Conservation (phyloP, 176 grass and related monocot species). For the Oryza glumipatula region DNA sequence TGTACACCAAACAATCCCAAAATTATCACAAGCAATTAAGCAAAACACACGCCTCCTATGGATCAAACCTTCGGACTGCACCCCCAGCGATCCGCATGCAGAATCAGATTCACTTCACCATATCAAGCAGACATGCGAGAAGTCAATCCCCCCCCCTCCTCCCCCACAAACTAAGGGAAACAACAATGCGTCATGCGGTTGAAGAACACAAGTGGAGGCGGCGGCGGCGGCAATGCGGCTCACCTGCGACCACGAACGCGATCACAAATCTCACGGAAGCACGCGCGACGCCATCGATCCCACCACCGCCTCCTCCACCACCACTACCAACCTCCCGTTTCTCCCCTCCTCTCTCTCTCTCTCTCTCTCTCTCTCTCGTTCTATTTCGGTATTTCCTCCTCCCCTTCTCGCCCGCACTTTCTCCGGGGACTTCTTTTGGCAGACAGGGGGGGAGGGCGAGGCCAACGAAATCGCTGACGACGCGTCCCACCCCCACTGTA, state of each 20-base stretch:
- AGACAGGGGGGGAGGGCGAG: not conserved
- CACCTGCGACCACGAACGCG: conserved; percentile 34
- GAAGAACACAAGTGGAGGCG: not conserved
- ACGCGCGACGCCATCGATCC: conserved; percentile 29
- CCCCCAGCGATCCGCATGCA: conserved; percentile 2
- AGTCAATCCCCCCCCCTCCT: not conserved
- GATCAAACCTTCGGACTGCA: not conserved
- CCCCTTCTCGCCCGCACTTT: conserved; percentile 49
- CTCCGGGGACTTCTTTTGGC: conserved; percentile 37
- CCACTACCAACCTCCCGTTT: not conserved
- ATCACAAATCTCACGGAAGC: conserved; percentile 24
- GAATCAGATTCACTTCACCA: not conserved
- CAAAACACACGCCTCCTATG: conserved; percentile 12
- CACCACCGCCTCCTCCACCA: not conserved
- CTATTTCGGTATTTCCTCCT: conserved; percentile 19
- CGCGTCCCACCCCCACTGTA: conserved; percentile 1
- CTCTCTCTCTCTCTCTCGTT: not conserved
- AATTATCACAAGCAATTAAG: not conserved
- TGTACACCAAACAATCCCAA: not conserved
- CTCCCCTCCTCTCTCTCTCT: not conserved
- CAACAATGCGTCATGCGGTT: not conserved
- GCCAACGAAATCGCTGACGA: conserved; percentile 25
- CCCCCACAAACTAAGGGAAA: not conserved
- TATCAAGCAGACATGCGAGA: not conserved
- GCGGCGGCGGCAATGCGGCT: conserved; percentile 40